Conservation (phyloP, 1,284 basidiomycete species). For the Ganoderma multipileum region DNA sequence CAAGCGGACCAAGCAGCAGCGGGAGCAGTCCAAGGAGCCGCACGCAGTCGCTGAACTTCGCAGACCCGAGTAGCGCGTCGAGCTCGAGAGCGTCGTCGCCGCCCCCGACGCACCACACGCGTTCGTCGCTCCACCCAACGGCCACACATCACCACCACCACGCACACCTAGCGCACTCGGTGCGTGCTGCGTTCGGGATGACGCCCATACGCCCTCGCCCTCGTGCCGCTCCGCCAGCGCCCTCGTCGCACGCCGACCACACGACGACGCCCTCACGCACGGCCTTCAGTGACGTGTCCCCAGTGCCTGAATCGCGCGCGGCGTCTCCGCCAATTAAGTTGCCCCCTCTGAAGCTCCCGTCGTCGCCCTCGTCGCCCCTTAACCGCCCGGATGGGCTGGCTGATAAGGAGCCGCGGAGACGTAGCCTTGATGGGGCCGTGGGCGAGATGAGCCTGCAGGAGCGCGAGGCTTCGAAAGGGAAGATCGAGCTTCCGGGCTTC, state of each 20-base stretch:
- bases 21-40: constrained; percentile 60
- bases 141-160: constrained; percentile 43
- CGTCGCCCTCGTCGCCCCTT: constrained; percentile 38
- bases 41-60: constrained; percentile 43
- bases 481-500: constrained; percentile 62
- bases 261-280: constrained; percentile 41
- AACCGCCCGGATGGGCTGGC: constrained; percentile 27
- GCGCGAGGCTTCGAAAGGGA: constrained; percentile 28
- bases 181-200: constrained; percentile 88
- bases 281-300: constrained; percentile 40
- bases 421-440: constrained; percentile 33
- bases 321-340: constrained; percentile 73
- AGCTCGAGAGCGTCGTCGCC: constrained; percentile 62
- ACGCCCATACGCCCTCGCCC: constrained; percentile 71
- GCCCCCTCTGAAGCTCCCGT: constrained; percentile 63
- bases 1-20: constrained; percentile 64
- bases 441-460: constrained; percentile 28
- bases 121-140: constrained; percentile 16
- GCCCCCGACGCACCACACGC: constrained; percentile 36
- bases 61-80: constrained; percentile 46
- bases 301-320: constrained; percentile 62
- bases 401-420: constrained; percentile 27
- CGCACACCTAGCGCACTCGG: constrained; percentile 79
- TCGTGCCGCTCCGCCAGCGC: constrained; percentile 39
- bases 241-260: constrained; percentile 43